These are phyloP conservation scores for Anacardium occidentale DNA, from an alignment of 345 rosid species.

Conservation along the genomic window DNA sequence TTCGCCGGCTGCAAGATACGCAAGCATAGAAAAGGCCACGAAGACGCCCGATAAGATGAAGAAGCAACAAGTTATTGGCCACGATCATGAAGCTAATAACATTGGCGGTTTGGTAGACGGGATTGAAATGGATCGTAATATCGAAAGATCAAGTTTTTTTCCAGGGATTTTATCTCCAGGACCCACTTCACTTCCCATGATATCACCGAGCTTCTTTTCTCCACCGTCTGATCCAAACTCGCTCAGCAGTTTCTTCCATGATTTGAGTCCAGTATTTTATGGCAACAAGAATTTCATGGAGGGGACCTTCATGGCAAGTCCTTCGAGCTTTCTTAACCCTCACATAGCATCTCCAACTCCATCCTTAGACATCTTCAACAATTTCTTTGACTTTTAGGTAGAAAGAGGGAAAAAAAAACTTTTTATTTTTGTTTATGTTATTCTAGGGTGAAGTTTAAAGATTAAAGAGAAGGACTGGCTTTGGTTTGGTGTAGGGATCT, in stretches of 20 bases:
- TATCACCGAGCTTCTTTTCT: constrained; percentile 70
- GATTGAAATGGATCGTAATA: constrained; percentile 31
- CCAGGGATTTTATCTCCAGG: constrained; percentile 81
- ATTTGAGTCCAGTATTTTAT: constrained; percentile 50
- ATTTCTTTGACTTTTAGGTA: constrained; percentile 48
- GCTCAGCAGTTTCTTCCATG: constrained; percentile 45
- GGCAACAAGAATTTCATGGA: constrained; percentile 51
- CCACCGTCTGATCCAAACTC: constrained; percentile 51
- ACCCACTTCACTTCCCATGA: constrained; percentile 58
- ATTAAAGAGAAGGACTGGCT: neutral
- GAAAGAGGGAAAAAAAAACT: neutral
- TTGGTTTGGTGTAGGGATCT: neutral
- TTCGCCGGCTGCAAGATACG: constrained; percentile 79
- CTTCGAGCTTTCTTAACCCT: constrained; percentile 47
- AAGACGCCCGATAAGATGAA: constrained; percentile 36
- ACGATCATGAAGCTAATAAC: neutral
- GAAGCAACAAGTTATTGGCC: neutral
- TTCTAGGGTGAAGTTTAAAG: neutral
- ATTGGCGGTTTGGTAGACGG: constrained; percentile 29
- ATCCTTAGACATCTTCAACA: constrained; percentile 63
- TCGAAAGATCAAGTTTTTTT: constrained; percentile 39
- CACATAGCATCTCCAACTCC: constrained; percentile 38
- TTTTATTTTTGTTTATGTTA: neutral
- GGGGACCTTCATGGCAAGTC: constrained; percentile 58
- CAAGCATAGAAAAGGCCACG: constrained; percentile 52